phyloP scores from a whole-genome alignment of 2,329 filamentous ascomycete species.

The Metarhizium rileyi region DNA sequence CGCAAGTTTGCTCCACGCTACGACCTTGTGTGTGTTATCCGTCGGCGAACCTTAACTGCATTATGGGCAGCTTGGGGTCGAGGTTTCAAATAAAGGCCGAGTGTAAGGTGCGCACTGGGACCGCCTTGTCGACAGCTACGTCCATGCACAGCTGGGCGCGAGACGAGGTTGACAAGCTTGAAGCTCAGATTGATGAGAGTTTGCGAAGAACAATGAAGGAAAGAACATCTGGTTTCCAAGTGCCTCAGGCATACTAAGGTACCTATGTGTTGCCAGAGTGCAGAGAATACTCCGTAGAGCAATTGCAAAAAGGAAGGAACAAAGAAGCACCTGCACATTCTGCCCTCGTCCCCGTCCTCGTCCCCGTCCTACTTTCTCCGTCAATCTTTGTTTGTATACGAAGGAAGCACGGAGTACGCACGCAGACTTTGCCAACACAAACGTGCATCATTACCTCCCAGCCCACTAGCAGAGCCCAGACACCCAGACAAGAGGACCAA shows the following conservation, averaged over 20 bases:
- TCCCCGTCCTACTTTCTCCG: background rate
- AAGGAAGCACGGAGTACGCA: no score
- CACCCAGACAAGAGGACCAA: no score
- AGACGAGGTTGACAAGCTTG: background rate
- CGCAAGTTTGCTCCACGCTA: background rate
- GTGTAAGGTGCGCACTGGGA: background rate
- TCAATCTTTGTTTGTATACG: no score
- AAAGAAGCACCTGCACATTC: background rate
- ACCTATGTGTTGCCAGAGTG: no score
- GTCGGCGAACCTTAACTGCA: background rate
- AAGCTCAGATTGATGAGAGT: no score
- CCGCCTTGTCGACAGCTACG: background rate
- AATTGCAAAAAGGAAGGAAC: background rate
- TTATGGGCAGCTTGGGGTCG: background rate
- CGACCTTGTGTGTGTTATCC: background rate
- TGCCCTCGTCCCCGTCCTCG: background rate
- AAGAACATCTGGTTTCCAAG: background rate
- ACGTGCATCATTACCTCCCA: no score
- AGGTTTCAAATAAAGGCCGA: background rate
- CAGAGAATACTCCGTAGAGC: no score
- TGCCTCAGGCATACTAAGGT: background rate
- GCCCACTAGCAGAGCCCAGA: no score
- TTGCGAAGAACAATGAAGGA: no score
- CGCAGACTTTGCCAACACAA: no score
- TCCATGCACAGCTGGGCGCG: background rate